These are phyloP conservation scores for Pisolithus microcarpus DNA, from an alignment of 768 basidiomycete species.

Conservation along the genomic window DNA sequence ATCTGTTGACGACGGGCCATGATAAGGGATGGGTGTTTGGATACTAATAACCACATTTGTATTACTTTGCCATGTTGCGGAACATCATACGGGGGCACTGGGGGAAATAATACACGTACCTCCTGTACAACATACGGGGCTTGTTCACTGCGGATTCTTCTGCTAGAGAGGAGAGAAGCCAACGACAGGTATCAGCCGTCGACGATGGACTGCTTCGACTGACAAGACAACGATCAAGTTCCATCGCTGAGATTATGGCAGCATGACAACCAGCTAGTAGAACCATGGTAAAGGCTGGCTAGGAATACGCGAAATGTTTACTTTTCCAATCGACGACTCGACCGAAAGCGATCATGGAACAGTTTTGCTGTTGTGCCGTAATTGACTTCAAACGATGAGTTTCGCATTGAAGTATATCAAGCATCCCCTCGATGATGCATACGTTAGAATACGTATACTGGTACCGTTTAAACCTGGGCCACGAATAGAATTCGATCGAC, in stretches of 20 bases:
- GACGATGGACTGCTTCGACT: too few species aligned
- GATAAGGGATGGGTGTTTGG: not conserved
- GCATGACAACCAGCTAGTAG: too few species aligned
- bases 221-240: too few species aligned
- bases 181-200: too few species aligned
- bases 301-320: not conserved
- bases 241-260: too few species aligned
- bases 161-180: too few species aligned
- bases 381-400: not conserved
- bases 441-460: not conserved
- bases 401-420: not conserved
- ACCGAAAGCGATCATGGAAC: not conserved
- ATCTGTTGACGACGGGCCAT: slow-evolving; percentile 4
- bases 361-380: not conserved
- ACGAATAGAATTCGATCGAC: slow-evolving; percentile 1
- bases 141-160: not conserved
- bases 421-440: not conserved
- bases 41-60: not conserved
- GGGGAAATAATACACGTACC: not conserved
- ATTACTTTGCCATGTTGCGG: not conserved
- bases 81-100: not conserved
- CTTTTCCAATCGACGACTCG: not conserved
- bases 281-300: not conserved
- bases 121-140: not conserved
- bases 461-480: not conserved